Base-by-base conservation (phyloP, 2,329 filamentous ascomycete genomes). In the Colletotrichum falcatum region DNA sequence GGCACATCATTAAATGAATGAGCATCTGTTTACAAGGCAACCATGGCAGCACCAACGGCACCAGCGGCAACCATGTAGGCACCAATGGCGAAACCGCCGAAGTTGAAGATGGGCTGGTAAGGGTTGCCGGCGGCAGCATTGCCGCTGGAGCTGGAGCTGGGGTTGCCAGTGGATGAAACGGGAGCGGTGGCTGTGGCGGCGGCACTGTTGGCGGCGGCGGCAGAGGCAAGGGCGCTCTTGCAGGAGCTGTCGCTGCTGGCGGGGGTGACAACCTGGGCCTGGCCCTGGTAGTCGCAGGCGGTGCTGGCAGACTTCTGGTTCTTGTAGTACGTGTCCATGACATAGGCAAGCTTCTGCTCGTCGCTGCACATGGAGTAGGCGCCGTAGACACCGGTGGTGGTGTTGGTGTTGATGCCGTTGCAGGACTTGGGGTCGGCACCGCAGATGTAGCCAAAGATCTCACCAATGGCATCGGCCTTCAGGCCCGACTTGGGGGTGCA, bases 391-490 rank as follows among this genome's bases (percentile, higher is more conserved):
- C 92, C 93, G 26, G 85, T 87, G 70, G 87, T 88, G 61, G 87
- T 87, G 81, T 95, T 92, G 74, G 86, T 86, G 73, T 81, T 83
- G 81, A 96, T 94, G 65, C 91, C 93, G 30, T 80, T 82, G 82
- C 94, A 96, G 74, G 87, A 85, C 44, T 80, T 77, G 55, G 81
- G 78, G 70, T 85, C 79, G 54, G 82, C 77, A 66, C 89, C 91
- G 82, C 93, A 96, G 81, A 95, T 88, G 80, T 84, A 90, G 79
- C 85, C 86, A 81, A 98, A 98, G 75, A 96, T 87, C 20, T 87
- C 83, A 60, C 87, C 88, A 76, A 89, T 92, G 66, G 89, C 83
- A 64, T 90, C 85, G 60, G 83, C 79, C 73, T 87, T 83, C 30
- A 94, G 83, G 75, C 82, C 81, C 56, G 85, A 81, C 55, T 87